These are phyloP conservation scores for Aureobasidium sp. DNA, from an alignment of 2,329 filamentous ascomycete genomes.

Conservation along the genomic window DNA sequence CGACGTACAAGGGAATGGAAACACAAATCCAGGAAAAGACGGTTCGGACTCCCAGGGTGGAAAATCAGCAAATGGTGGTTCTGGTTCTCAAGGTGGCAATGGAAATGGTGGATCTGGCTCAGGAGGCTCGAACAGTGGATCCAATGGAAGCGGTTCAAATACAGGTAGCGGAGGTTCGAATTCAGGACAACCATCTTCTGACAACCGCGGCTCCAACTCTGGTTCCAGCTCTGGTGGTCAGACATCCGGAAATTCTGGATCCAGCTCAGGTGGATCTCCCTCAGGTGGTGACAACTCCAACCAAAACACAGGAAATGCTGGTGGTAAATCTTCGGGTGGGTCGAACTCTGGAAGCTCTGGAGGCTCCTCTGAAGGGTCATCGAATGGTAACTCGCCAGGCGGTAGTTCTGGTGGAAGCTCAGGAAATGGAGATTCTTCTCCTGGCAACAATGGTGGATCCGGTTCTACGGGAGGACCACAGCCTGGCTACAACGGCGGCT, in stretches of 20 bases:
- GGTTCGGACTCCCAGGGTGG: neutral
- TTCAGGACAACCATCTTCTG: neutral
- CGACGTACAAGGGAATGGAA: neutral
- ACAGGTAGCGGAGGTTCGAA: neutral
- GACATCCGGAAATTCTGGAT: slow-evolving; percentile 11
- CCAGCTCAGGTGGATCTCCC: slow-evolving; percentile 2
- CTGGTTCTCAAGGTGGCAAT: neutral
- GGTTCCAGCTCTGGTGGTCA: neutral
- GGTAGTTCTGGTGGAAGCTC: slow-evolving; percentile 17
- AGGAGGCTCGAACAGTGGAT: neutral
- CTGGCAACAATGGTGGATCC: neutral
- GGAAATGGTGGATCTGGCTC: neutral
- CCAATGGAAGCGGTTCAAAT: neutral
- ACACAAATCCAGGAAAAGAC: too few species aligned
- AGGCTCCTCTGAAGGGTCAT: neutral
- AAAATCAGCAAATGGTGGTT: neutral
- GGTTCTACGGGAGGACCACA: too few species aligned
- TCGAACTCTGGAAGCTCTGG: neutral
- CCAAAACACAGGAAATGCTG: neutral
- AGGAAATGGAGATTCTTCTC: slow-evolving; percentile 16
- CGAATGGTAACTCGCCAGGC: neutral
- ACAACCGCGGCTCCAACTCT: neutral
- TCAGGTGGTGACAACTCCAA: neutral
- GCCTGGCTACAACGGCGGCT: neutral
- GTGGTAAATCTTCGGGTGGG: neutral